Conservation (phyloP, 306 rosid species). For the Pterocarpus macrocarpus region DNA sequence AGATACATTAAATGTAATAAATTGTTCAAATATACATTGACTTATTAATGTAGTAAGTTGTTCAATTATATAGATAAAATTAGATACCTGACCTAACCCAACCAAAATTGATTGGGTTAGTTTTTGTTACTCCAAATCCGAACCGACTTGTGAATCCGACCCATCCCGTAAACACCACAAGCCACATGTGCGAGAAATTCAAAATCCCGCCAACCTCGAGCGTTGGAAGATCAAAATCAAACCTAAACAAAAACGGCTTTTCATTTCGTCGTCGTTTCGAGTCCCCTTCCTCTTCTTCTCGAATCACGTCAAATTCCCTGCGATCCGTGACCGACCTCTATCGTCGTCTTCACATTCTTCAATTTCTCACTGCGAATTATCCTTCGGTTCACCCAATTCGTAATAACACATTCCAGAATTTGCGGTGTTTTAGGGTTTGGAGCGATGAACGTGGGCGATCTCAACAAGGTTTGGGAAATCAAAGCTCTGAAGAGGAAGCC, state of each 20-base stretch:
- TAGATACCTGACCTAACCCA: too few species aligned
- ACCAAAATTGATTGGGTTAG: too few species aligned
- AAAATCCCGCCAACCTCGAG: conserved; percentile 44
- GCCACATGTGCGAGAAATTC: background rate
- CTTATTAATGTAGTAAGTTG: too few species aligned
- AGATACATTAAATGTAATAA: too few species aligned
- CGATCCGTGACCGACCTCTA: background rate
- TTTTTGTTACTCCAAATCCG: too few species aligned
- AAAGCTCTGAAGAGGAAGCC: conserved; percentile 80
- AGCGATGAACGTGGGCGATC: conserved; percentile 73
- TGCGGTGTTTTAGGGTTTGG: conserved; percentile 30
- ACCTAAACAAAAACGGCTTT: background rate
- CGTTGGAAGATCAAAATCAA: background rate
- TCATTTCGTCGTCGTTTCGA: conserved; percentile 9
- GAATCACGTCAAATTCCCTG: background rate
- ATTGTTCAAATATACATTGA: too few species aligned
- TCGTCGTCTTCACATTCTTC: background rate
- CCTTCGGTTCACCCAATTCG: background rate
- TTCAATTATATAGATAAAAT: too few species aligned
- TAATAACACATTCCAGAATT: background rate
- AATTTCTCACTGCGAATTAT: background rate
- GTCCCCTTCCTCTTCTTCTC: background rate
- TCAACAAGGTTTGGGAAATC: conserved; percentile 89
- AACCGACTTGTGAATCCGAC: too few species aligned
- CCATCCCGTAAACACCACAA: too few species aligned